phyloP scores from a whole-genome alignment of 371 early-diverging fungal genomes.

The Lichtheimia ornata region DNA sequence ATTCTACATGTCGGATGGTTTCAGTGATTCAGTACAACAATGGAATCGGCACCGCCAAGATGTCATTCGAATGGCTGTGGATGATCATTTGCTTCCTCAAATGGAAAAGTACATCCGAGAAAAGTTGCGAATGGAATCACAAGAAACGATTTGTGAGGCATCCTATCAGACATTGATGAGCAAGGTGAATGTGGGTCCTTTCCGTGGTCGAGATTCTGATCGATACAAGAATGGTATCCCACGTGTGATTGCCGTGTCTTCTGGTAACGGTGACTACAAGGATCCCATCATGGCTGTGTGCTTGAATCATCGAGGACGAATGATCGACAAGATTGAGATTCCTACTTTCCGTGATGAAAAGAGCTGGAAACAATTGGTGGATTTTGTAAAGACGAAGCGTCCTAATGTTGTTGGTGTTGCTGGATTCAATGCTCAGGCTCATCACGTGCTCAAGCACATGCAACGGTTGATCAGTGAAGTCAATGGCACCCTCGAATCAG shows the following conservation, averaged over 20 bases:
- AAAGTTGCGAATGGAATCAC: conserved; percentile 71
- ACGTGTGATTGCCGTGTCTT: conserved; percentile 83
- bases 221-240: conserved; percentile 57
- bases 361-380: conserved; percentile 53
- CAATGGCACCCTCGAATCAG: conserved; percentile 34
- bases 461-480: conserved; percentile 58
- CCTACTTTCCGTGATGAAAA: conserved; percentile 65
- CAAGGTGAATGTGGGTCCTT: conserved; percentile 79
- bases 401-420: conserved; percentile 86
- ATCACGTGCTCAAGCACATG: conserved; percentile 71
- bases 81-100: conserved; percentile 70
- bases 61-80: conserved; percentile 62
- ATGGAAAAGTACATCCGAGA: conserved; percentile 78
- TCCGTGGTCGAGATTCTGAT: conserved; percentile 49
- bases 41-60: conserved; percentile 85
- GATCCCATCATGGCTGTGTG: conserved; percentile 76
- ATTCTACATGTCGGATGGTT: conserved; percentile 62
- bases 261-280: conserved; percentile 75
- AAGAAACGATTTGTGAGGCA: conserved; percentile 68
- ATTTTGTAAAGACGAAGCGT: conserved; percentile 60
- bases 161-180: conserved; percentile 67
- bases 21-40: conserved; percentile 62
- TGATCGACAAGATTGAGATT: conserved; percentile 66
- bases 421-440: conserved; percentile 77
- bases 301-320: conserved; percentile 77